These are phyloP conservation scores for Sordariomycetes sp. DNA, from an alignment of 2,329 filamentous ascomycete species.

Conservation along the genomic window DNA sequence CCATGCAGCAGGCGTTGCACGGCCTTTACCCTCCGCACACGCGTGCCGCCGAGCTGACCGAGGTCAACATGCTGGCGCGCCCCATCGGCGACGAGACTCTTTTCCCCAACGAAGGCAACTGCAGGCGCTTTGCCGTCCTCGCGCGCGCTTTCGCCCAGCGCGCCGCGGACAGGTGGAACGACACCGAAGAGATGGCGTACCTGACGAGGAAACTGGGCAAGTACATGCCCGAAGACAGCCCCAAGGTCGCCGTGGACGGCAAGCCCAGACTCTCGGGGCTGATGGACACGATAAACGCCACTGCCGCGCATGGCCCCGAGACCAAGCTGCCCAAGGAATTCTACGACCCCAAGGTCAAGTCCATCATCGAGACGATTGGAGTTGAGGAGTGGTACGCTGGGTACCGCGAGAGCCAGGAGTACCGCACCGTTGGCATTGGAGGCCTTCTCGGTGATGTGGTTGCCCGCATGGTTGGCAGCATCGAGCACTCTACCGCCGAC, in stretches of 20 bases:
- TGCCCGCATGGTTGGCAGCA: constrained; percentile 60
- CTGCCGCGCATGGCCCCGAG: constrained; percentile 64
- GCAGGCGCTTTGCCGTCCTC: constrained; percentile 62
- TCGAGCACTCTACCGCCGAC: constrained; percentile 46
- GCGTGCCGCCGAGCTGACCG: constrained; percentile 38
- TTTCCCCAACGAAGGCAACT: constrained; percentile 69
- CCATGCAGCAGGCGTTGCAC: constrained; percentile 64
- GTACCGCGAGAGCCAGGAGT: constrained; percentile 76
- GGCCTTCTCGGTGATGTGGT: constrained; percentile 76
- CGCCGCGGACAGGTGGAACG: constrained; percentile 65
- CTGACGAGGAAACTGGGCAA: constrained; percentile 68
- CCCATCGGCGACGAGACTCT: constrained; percentile 64
- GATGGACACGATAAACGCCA: constrained; percentile 90
- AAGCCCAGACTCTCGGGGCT: constrained; percentile 80
- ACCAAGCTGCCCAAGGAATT: constrained; percentile 78
- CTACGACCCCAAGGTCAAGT: constrained; percentile 65
- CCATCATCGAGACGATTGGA: constrained; percentile 64
- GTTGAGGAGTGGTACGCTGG: constrained; percentile 92
- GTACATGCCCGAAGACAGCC: constrained; percentile 70
- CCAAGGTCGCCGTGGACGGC: constrained; percentile 70
- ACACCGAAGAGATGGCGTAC: constrained; percentile 72
- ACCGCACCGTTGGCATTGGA: constrained; percentile 83
- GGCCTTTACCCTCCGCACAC: constrained; percentile 59
- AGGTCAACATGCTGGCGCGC: constrained; percentile 57
- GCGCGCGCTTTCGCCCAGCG: constrained; percentile 62